These are phyloP conservation scores for Coemansia sp. DNA, from an alignment of 192 early-diverging fungal species.

Conservation along the genomic window DNA sequence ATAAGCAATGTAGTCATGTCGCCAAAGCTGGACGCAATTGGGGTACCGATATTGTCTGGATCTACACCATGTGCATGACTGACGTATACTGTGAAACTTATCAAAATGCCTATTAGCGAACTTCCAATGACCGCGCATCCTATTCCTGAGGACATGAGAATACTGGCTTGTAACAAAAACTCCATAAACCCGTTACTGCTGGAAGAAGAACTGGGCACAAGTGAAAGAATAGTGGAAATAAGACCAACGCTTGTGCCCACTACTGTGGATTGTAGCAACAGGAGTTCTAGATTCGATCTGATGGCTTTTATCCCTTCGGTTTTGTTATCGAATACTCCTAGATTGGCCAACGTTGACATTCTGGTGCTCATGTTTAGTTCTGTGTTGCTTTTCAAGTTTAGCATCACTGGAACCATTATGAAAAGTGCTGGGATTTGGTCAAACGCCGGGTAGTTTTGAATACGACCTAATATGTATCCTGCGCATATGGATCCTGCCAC, in stretches of 20 bases:
- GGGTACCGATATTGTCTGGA: slow-evolving; percentile 65
- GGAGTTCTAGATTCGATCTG: slow-evolving; percentile 71
- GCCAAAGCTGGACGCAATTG: slow-evolving; percentile 54
- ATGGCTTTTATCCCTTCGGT: slow-evolving; percentile 60
- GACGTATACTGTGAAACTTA: slow-evolving; percentile 66
- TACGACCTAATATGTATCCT: slow-evolving; percentile 69
- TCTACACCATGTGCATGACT: slow-evolving; percentile 69
- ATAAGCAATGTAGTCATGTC: slow-evolving; percentile 54
- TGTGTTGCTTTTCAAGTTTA: slow-evolving; percentile 90
- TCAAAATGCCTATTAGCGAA: slow-evolving; percentile 71
- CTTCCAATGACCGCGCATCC: slow-evolving; percentile 70
- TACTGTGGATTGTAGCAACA: slow-evolving; percentile 73
- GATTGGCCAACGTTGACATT: slow-evolving; percentile 72
- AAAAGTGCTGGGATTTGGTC: slow-evolving; percentile 70
- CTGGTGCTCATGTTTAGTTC: slow-evolving; percentile 91
- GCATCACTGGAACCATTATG: slow-evolving; percentile 80
- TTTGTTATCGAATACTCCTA: slow-evolving; percentile 65
- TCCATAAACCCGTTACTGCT: neutral
- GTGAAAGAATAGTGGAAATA: slow-evolving; percentile 62
- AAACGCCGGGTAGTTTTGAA: slow-evolving; percentile 74
- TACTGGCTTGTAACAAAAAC: slow-evolving; percentile 15
- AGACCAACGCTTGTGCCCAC: slow-evolving; percentile 74
- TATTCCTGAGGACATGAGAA: slow-evolving; percentile 69
- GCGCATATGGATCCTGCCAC: slow-evolving; percentile 71
- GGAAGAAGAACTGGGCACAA: slow-evolving; percentile 7